phyloP scores from a whole-genome alignment of 306 rosid species.

The Lupinus albus region DNA sequence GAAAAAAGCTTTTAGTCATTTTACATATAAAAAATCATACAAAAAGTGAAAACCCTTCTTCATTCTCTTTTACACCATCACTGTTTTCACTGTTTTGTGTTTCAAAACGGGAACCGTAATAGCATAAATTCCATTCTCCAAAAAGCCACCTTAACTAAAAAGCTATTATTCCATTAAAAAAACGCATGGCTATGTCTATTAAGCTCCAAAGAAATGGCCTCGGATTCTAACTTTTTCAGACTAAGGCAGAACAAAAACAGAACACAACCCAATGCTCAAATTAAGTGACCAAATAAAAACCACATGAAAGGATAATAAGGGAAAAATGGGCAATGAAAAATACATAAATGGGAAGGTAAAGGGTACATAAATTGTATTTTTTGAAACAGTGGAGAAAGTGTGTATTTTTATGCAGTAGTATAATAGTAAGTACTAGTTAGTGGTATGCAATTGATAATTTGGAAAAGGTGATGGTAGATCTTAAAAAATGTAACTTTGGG shows the following conservation, averaged over 20 bases:
- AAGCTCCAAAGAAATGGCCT: slow-evolving; percentile 63
- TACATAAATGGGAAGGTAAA: slow-evolving; percentile 13
- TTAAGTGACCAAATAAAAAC: slow-evolving; percentile 40
- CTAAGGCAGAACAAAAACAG: slow-evolving; percentile 39
- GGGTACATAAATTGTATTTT: slow-evolving; percentile 42
- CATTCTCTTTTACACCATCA: slow-evolving; percentile 50
- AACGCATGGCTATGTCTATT: slow-evolving; percentile 3
- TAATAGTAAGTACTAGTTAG: not conserved
- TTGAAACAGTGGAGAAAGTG: slow-evolving; percentile 34
- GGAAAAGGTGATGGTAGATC: slow-evolving; percentile 48
- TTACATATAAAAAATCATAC: not conserved
- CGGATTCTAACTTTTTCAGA: slow-evolving; percentile 83
- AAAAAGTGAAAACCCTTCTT: slow-evolving; percentile 44
- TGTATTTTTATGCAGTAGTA: slow-evolving; percentile 22
- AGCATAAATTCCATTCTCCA: slow-evolving; percentile 52
- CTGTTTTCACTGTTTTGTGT: slow-evolving; percentile 48
- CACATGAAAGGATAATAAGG: slow-evolving; percentile 36
- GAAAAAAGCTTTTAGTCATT: slow-evolving; percentile 28
- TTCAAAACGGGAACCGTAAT: slow-evolving; percentile 59
- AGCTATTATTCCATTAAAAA: slow-evolving; percentile 24
- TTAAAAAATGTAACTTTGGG: slow-evolving; percentile 43
- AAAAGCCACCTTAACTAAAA: slow-evolving; percentile 56
- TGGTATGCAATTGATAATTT: slow-evolving; percentile 37
- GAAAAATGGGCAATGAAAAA: slow-evolving; percentile 39
- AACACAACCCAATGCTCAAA: slow-evolving; percentile 40